These are phyloP conservation scores for Starmerella etchellsii DNA, from an alignment of 805 yeast genomes.

Conservation along the genomic window DNA sequence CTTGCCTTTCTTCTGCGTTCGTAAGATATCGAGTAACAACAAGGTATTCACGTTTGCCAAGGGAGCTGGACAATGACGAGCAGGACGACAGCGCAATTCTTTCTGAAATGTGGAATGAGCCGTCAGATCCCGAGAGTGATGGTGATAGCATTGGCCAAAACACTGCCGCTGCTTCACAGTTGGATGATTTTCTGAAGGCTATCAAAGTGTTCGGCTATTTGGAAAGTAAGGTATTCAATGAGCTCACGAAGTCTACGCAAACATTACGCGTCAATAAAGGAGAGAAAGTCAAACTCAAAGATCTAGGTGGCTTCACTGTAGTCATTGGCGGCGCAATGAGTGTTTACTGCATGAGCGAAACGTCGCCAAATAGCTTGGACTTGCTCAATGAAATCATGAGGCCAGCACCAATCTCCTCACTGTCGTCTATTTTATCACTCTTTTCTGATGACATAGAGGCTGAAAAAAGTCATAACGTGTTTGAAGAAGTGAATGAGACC, in stretches of 20 bases:
- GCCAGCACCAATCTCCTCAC: constrained; percentile 75
- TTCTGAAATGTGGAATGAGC: constrained; percentile 33
- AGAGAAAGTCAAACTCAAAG: constrained; percentile 62
- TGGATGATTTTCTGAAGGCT: constrained; percentile 82
- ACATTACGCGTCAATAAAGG: constrained; percentile 70
- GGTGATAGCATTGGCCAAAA: constrained; percentile 28
- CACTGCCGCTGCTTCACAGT: constrained; percentile 45
- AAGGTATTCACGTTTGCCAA: constrained; percentile 44
- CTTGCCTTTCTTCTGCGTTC: constrained; percentile 33
- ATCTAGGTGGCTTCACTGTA: constrained; percentile 71
- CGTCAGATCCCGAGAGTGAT: constrained; percentile 21
- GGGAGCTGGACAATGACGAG: constrained; percentile 25
- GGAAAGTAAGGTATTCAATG: constrained; percentile 83
- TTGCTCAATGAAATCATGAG: constrained; percentile 65
- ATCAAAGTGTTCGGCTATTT: constrained; percentile 88
- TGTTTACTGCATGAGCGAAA: constrained; percentile 29
- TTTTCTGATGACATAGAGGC: constrained; percentile 39
- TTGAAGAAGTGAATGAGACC: constrained; percentile 22
- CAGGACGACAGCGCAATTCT: constrained; percentile 30
- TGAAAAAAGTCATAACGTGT: constrained; percentile 11
- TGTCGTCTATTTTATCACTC: constrained; percentile 65
- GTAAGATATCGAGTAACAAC: constrained; percentile 54
- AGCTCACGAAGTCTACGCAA: constrained; percentile 79
- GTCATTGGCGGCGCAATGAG: constrained; percentile 86
- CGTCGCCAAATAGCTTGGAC: constrained; percentile 48